Conservation (phyloP, 768 basidiomycete genomes). For the Rhizopogon sp. region DNA sequence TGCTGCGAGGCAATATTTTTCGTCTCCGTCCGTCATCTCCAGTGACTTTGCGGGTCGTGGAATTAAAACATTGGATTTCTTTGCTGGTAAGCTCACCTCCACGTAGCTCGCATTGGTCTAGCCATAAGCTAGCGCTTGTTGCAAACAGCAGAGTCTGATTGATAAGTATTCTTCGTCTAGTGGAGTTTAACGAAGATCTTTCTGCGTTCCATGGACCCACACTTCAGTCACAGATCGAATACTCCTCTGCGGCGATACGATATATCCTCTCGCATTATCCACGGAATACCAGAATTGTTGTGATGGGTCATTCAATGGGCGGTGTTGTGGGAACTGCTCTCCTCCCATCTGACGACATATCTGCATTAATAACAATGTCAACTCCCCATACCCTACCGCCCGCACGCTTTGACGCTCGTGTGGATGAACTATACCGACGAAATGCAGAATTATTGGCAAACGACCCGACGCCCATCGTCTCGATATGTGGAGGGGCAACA, state of each 20-base stretch:
- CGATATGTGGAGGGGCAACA: conserved; percentile 87
- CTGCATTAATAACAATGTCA: conserved; percentile 91
- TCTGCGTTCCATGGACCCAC: conserved; percentile 94
- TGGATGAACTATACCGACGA: conserved; percentile 66
- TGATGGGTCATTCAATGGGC: conserved; percentile 98
- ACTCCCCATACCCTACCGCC: conserved; percentile 89
- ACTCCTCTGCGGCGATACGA: conserved; percentile 62
- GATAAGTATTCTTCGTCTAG: conserved; percentile 30
- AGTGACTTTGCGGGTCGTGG: conserved; percentile 42
- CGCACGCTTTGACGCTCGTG: conserved; percentile 76
- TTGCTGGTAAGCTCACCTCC: conserved; percentile 53
- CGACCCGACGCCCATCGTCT: conserved; percentile 65
- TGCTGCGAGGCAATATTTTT: conserved; percentile 75
- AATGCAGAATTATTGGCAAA: conserved; percentile 35
- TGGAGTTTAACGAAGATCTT: conserved; percentile 96
- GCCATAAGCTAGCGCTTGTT: background rate
- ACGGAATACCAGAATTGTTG: conserved; percentile 52
- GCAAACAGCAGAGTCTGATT: background rate
- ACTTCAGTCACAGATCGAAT: conserved; percentile 74
- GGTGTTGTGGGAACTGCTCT: conserved; percentile 85
- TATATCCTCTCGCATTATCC: conserved; percentile 81
- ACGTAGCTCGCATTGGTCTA: background rate
- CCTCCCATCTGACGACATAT: conserved; percentile 60
- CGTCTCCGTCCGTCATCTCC: conserved; percentile 51
- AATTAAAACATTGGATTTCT: conserved; percentile 73